Evolutionary conservation across 225 moss, liverwort and hornwort genomes (phyloP), one percentile per base, ranked within the genome.

Genomic region (Bryum argenteum): DNA sequence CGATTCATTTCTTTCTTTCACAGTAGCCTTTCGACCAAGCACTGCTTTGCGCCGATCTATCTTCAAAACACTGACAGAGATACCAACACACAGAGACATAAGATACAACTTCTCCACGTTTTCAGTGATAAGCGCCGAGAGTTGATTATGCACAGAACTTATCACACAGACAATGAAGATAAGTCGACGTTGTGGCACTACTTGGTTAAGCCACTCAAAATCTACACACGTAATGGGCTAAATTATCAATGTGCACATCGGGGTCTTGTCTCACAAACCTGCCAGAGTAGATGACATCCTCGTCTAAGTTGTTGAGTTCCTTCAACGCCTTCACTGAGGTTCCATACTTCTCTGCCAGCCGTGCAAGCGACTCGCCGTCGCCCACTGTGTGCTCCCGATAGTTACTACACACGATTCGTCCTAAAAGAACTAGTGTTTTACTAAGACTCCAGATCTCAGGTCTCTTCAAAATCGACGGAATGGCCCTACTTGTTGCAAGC

Each of bases 321-420:
- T 89, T 94, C 69, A 91, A 75, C 63, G 90, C 82, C 38, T 55
- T 85, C 64, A 89, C 87, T 2, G 91, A 84, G 11, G 90, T 94
- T 28, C 91, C 90, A 73, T 90, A 91, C 76, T 90, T 91, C 81
- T 82, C 82, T 24, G 91, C 91, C 74, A 94, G 63, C 88, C 88
- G 90, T 63, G 77, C 94, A 79, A 91, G 89, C 47, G 87, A 87
- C 63, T 94, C 91, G 63, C 94, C 90, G 69, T 92, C 89, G 43
- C 62, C 78, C 64, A 92, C 94, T 83, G 76, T 81, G 79, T 92
- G 90, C 71, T 91, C 90, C 55, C 58, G 69, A 33, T 82, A 78
- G 16, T 77, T 75, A 63, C 56, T 94, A 65, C 71, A 57, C 66
- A 91, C 44, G 26, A 87, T 48, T 64, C 84, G 79, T 58, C 88